Evolutionary conservation across 2,329 filamentous ascomycete genomes (phyloP).

Genomic region (Huntiella omanensis): DNA sequence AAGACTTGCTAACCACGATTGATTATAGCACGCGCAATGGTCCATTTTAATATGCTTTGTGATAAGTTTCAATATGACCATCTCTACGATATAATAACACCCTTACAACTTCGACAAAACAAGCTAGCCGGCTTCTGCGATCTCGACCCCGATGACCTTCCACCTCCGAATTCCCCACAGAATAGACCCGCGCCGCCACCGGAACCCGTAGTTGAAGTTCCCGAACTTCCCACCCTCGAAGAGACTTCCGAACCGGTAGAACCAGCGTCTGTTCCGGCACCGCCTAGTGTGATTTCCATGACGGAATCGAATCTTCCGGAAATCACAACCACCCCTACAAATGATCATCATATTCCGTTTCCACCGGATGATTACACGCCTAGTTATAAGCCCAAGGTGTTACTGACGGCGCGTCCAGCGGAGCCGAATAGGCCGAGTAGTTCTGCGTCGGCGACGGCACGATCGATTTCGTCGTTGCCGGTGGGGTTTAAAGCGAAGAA

Average conservation of each 20-base stretch:
- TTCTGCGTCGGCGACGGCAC: constrained; percentile 39
- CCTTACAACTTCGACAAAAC: constrained; percentile 70
- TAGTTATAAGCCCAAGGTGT: constrained; percentile 60
- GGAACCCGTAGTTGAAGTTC: constrained; percentile 61
- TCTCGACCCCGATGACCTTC: constrained; percentile 63
- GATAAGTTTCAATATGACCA: constrained; percentile 75
- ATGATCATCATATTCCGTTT: no score
- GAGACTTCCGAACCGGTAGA: no score
- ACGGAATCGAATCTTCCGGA: no score
- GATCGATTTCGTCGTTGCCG: constrained; percentile 63
- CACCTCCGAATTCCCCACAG: constrained; percentile 57
- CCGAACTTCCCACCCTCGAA: constrained; percentile 30
- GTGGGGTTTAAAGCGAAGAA: constrained; percentile 50
- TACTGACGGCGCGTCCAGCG: constrained; percentile 72
- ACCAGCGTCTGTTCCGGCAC: no score
- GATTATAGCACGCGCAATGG: constrained; percentile 59
- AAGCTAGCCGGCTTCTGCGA: constrained; percentile 78
- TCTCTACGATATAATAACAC: constrained; percentile 53
- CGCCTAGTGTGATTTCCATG: no score
- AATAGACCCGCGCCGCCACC: constrained; percentile 61
- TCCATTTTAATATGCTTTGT: constrained; percentile 48
- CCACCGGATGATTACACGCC: constrained; percentile 11
- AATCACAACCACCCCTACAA: no score
- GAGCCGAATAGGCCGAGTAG: constrained; percentile 39
- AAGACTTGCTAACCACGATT: neutral